Conservation (phyloP, 2,329 filamentous ascomycete genomes). For the Diaporthe australafricana region DNA sequence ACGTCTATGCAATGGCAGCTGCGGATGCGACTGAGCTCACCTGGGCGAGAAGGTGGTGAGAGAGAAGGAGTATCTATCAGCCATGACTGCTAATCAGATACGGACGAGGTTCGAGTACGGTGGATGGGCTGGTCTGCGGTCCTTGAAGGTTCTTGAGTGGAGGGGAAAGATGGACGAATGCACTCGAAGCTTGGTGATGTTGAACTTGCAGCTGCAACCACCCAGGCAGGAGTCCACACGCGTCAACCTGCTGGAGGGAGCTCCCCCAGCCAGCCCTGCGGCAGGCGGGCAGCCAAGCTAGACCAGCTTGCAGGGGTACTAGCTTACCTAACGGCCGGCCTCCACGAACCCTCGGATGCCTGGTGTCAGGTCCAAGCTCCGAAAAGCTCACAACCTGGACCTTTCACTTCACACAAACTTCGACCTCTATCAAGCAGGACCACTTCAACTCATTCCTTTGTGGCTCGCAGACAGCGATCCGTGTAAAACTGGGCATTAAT, state of each 20-base stretch:
- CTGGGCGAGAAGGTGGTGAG: conserved; percentile 99
- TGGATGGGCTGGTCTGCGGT: conserved; percentile 7
- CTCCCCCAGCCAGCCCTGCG: conserved; percentile 14
- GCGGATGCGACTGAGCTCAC: conserved; percentile 64
- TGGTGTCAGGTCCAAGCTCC: not conserved
- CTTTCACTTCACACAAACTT: conserved; percentile 9
- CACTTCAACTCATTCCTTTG: not conserved
- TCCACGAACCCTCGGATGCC: not conserved
- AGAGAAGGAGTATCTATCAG: conserved; percentile 99
- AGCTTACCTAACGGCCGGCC: conserved; percentile 16
- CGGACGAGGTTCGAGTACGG: not conserved
- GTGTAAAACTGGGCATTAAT: not conserved
- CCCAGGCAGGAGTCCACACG: conserved; percentile 20
- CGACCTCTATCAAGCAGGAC: not conserved
- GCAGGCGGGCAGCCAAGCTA: conserved; percentile 2
- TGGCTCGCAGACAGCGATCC: not conserved
- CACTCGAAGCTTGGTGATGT: conserved; percentile 14
- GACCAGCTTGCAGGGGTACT: not conserved
- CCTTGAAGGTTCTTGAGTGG: not conserved
- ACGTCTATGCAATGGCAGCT: conserved; percentile 37
- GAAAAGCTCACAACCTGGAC: conserved; percentile 12
- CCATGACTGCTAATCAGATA: conserved; percentile 69
- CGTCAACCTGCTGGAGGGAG: conserved; percentile 23
- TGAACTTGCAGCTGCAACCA: conserved; percentile 19
- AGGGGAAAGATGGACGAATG: conserved; percentile 12